Percentiles rank a stretch among this genome's conserved stretches.
Evolutionary conservation across 495 filamentous ascomycete genomes (phyloP).

Genomic region (Aspergillus steynii): DNA sequence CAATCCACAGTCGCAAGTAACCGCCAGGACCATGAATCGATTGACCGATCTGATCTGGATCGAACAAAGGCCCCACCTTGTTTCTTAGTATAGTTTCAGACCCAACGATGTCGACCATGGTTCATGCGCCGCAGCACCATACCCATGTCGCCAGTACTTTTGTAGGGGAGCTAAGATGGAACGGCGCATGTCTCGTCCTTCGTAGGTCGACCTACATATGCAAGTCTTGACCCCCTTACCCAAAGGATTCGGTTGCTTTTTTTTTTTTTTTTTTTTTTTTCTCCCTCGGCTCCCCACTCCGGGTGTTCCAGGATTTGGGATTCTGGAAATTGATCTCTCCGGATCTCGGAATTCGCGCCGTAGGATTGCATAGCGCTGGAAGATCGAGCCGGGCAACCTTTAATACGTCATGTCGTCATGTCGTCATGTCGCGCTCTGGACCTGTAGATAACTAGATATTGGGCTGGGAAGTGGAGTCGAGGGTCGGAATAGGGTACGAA

Average conservation of each 20-base stretch:
- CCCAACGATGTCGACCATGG: background rate
- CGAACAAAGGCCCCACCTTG: background rate
- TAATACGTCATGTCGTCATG: no score
- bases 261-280: constrained; percentile 2
- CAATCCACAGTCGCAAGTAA: background rate
- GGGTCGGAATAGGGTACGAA: no score
- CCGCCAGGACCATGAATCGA: background rate
- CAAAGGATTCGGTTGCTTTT: background rate
- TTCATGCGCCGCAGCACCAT: background rate
- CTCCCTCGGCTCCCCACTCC: background rate
- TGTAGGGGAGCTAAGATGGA: background rate
- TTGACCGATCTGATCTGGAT: background rate
- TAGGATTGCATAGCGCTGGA: background rate
- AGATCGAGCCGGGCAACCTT: no score
- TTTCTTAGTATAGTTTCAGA: background rate
- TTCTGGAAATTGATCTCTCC: background rate
- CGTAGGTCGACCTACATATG: background rate
- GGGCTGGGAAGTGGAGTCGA: background rate
- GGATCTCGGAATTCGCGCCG: background rate
- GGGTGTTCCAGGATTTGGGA: background rate
- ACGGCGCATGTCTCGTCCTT: background rate
- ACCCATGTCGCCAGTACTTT: background rate
- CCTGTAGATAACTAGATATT: background rate
- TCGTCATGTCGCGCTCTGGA: background rate
- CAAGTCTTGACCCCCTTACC: background rate